Conservation (phyloP, 2,329 filamentous ascomycete genomes). For the Mycosphaerella sp. region DNA sequence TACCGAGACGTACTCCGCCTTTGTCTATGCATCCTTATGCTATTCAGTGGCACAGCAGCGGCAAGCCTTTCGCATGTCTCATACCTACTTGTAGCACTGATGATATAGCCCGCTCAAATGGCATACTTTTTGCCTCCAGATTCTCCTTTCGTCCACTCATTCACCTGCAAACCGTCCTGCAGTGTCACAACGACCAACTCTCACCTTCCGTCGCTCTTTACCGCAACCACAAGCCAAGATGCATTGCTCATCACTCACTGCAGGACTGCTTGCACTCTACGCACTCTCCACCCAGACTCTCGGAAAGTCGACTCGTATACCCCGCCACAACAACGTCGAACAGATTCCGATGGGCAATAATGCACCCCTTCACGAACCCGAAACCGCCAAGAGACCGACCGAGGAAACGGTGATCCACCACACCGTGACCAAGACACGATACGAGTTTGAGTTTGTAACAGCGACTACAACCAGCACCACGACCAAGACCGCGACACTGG, state of each 20-base stretch:
- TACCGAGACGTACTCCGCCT: slow-evolving; percentile 2
- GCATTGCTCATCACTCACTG: slow-evolving; percentile 5
- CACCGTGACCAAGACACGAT: slow-evolving; percentile 13
- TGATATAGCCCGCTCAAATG: slow-evolving; percentile 13
- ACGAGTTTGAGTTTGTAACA: slow-evolving; percentile 16
- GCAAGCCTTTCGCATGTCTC: slow-evolving; percentile 9
- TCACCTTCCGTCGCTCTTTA: slow-evolving; percentile 1
- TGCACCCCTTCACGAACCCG: neutral
- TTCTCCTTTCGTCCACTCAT: slow-evolving; percentile 9
- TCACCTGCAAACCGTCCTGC: slow-evolving; percentile 8
- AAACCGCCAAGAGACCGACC: slow-evolving; percentile 10
- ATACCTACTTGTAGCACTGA: neutral
- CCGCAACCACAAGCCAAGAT: slow-evolving; percentile 12
- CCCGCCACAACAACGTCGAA: slow-evolving; percentile 6
- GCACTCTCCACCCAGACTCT: slow-evolving; percentile 2
- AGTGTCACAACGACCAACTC: slow-evolving; percentile 7
- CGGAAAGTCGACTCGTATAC: neutral
- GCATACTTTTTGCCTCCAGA: slow-evolving; percentile 8
- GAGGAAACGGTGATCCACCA: slow-evolving; percentile 14
- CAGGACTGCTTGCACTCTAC: neutral
- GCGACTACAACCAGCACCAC: slow-evolving; percentile 3
- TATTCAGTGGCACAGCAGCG: slow-evolving; percentile 18
- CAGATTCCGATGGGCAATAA: slow-evolving; percentile 15
- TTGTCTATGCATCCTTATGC: slow-evolving; percentile 1
- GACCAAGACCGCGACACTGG: neutral